Evolutionary conservation across 345 rosid species (phyloP), one percentile per base, ranked within the genome.

Genomic region (Eucalyptus pauciflora): DNA sequence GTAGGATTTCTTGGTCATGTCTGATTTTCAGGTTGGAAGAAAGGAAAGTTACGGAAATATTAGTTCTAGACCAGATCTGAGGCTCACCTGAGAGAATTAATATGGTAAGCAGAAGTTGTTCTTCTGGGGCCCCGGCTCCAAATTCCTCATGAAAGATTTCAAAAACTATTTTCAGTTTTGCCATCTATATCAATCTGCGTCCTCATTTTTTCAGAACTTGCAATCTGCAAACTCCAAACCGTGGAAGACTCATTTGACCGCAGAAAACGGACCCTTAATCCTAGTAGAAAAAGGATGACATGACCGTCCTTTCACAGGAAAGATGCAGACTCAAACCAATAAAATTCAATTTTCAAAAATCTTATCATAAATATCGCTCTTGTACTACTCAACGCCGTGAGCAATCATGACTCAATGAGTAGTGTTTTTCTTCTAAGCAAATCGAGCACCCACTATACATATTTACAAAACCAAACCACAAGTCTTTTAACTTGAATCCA

Each of bases 401-500:
- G 4, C 9, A 51, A 51, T 0, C 56, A 7, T 0, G 0, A 1
- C 9, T 51, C 10, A 52, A 52, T 52, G 2, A 17, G 10, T 18
- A 52, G 9, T 52, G 10, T 18, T 7, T 18, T 0, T 18, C 4
- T 52, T 52, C 3, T 18, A 52, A 52, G 2, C 24, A 0, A 10
- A 52, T 18, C 2, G 2, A 52, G 24, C 4, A 52, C 2, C 10
- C 4, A 52, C 0, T 0, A 4, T 52, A 9, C 4, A 52, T 18
- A 52, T 52, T 18, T 52, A 52, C 24, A 52, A 2, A 52, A 52
- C 58, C 58, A 18, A 52, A 52, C 10, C 24, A 18, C 0, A 3
- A 52, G 24, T 52, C 10, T 52, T 52, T 52, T 52, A 7, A 52
- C 56, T 1, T 52, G 1, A 52, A 52, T 52, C 24, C 10, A 52